phyloP scores from a whole-genome alignment of 148 eudicot species.

The Hydrangea macrophylla region DNA sequence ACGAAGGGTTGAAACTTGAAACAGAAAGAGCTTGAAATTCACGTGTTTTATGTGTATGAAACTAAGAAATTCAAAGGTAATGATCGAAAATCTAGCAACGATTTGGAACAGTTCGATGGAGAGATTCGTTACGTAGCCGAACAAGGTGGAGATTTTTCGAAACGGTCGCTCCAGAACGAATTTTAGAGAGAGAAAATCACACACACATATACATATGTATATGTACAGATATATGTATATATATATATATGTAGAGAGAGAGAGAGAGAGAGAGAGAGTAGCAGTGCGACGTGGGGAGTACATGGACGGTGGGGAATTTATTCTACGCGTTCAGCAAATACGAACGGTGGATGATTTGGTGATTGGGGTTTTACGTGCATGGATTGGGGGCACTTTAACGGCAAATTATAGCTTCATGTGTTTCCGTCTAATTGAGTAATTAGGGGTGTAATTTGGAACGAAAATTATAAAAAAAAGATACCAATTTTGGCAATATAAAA shows the following conservation, averaged over 20 bases:
- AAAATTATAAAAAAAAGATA: too few relatives aligned
- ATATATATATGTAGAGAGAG: too few relatives aligned
- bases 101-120: slow-evolving; percentile 10
- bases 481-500: too few relatives aligned
- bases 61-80: slow-evolving; percentile 6
- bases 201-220: too few relatives aligned
- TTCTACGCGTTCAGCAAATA: too few relatives aligned
- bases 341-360: slow-evolving; percentile 9
- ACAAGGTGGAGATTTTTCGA: slow-evolving; percentile 16
- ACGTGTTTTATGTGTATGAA: slow-evolving; percentile 8
- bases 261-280: background rate
- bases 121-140: slow-evolving; percentile 6
- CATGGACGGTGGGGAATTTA: slow-evolving; percentile 5
- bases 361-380: slow-evolving; percentile 14
- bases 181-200: too few relatives aligned
- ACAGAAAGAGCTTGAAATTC: slow-evolving; percentile 5
- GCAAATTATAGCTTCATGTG: background rate
- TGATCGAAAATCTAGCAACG: slow-evolving; percentile 19
- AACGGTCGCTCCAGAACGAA: too few relatives aligned
- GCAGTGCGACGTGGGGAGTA: slow-evolving; percentile 4
- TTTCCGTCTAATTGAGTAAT: too few relatives aligned
- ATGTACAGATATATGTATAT: too few relatives aligned
- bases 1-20: too few relatives aligned
- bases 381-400: slow-evolving; percentile 7
- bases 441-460: too few relatives aligned